Conservation (phyloP, 176 grass and related monocot genomes). For the Bonia amplexicaulis region DNA sequence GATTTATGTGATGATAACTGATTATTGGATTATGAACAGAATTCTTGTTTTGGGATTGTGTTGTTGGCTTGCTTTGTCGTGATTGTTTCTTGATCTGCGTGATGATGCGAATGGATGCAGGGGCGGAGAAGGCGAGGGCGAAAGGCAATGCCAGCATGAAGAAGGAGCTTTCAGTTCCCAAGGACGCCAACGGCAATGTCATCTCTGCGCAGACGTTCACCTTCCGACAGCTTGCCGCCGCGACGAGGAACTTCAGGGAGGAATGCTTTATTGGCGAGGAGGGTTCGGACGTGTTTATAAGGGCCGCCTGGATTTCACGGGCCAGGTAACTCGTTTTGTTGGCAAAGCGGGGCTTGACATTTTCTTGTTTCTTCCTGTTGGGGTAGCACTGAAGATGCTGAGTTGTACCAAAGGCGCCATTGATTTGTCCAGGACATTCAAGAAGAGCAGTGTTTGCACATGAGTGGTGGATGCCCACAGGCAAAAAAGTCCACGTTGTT, state of each 20-base stretch:
- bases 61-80: neutral
- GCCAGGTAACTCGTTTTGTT: conserved; percentile 50
- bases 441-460: conserved; percentile 34
- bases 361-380: conserved; percentile 34
- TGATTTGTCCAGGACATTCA: conserved; percentile 41
- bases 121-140: conserved; percentile 20
- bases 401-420: conserved; percentile 19
- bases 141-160: conserved; percentile 32
- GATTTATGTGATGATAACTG: neutral
- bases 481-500: conserved; percentile 26
- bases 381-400: conserved; percentile 22
- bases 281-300: conserved; percentile 87
- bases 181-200: conserved; percentile 38
- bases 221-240: conserved; percentile 69
- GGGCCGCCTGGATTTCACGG: conserved; percentile 60
- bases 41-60: conserved; percentile 6
- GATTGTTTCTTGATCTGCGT: neutral
- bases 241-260: conserved; percentile 78
- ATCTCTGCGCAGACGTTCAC: conserved; percentile 83
- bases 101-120: conserved; percentile 26
- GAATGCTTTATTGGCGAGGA: conserved; percentile 84
- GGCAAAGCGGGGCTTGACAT: neutral
- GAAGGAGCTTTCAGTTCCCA: conserved; percentile 40
- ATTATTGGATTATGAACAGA: neutral
- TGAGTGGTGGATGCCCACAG: conserved; percentile 38